These are phyloP conservation scores for Cantharellus anzutake DNA, from an alignment of 768 basidiomycete species.

Conservation along the genomic window DNA sequence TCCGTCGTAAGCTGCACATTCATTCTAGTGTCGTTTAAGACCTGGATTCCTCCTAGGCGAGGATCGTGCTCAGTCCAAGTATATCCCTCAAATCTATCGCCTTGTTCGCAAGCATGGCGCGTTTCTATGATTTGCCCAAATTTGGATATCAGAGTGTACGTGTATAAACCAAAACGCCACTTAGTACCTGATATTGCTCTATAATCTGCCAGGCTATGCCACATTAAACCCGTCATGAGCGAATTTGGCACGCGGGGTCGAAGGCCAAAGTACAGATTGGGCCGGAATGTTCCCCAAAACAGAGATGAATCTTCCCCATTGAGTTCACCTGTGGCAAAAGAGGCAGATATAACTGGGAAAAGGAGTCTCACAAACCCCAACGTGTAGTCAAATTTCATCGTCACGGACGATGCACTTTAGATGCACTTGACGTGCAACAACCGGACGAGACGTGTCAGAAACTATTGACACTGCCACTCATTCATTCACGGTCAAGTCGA, in stretches of 20 bases:
- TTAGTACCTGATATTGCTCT: slow-evolving; percentile 26
- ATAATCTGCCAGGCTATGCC: slow-evolving; percentile 83
- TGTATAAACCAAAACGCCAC: background rate
- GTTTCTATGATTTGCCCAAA: slow-evolving; percentile 21
- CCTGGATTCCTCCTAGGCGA: slow-evolving; percentile 69
- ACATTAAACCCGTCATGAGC: slow-evolving; percentile 84
- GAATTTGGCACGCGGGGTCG: slow-evolving; percentile 70
- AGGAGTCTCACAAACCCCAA: too few species aligned
- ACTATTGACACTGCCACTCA: background rate
- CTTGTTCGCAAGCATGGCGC: slow-evolving; percentile 80
- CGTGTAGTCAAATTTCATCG: too few species aligned
- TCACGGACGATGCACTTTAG: too few species aligned
- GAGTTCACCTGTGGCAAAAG: background rate
- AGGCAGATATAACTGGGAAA: too few species aligned
- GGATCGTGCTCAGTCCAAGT: slow-evolving; percentile 80
- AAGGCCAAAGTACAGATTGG: slow-evolving; percentile 90
- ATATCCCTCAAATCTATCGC: slow-evolving; percentile 61
- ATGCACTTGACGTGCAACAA: too few species aligned
- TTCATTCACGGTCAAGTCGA: background rate
- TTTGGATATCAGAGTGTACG: background rate
- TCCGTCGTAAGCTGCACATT: slow-evolving; percentile 75
- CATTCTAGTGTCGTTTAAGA: slow-evolving; percentile 60
- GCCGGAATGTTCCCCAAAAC: slow-evolving; percentile 75
- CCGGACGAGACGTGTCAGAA: too few species aligned
- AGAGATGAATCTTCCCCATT: slow-evolving; percentile 17